Conservation (phyloP, 495 filamentous ascomycete genomes). For the Cercophora scortea region DNA sequence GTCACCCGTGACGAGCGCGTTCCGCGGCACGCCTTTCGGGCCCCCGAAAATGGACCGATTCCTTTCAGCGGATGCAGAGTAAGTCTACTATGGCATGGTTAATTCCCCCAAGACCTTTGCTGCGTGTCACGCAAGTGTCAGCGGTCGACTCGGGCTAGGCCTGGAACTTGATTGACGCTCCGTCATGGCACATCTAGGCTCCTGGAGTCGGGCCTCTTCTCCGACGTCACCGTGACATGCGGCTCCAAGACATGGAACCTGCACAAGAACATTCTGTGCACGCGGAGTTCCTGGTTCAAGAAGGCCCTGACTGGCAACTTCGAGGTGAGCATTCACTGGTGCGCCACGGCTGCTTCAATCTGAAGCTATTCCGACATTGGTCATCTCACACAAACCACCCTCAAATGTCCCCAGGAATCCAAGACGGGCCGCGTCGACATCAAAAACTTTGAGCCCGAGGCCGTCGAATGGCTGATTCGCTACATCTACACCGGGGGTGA, state of each 20-base stretch:
- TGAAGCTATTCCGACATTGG: too few species aligned
- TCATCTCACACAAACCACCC: background rate
- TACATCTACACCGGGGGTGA: slow-evolving; percentile 20
- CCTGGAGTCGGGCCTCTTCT: slow-evolving; percentile 16
- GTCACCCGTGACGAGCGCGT: too few species aligned
- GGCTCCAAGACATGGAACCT: slow-evolving; percentile 16
- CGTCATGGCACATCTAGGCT: slow-evolving; percentile 5
- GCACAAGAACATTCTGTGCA: slow-evolving; percentile 24
- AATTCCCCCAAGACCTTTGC: background rate
- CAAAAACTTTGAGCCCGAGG: slow-evolving; percentile 11
- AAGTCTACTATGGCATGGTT: background rate
- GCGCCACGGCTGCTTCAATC: too few species aligned
- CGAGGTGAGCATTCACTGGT: background rate
- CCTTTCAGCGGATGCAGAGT: background rate
- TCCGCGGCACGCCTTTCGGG: too few species aligned
- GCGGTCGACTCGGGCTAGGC: background rate
- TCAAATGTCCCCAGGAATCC: slow-evolving; percentile 6
- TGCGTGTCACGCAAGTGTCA: background rate
- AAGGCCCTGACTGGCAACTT: slow-evolving; percentile 18
- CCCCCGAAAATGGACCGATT: background rate
- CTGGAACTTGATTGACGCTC: background rate
- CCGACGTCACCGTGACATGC: slow-evolving; percentile 18
- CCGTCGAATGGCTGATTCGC: slow-evolving; percentile 12
- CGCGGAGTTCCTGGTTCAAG: slow-evolving; percentile 20
- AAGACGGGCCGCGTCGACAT: slow-evolving; percentile 13